Base-by-base conservation (phyloP, 2,329 filamentous ascomycete genomes). In the Fusarium sp. region DNA sequence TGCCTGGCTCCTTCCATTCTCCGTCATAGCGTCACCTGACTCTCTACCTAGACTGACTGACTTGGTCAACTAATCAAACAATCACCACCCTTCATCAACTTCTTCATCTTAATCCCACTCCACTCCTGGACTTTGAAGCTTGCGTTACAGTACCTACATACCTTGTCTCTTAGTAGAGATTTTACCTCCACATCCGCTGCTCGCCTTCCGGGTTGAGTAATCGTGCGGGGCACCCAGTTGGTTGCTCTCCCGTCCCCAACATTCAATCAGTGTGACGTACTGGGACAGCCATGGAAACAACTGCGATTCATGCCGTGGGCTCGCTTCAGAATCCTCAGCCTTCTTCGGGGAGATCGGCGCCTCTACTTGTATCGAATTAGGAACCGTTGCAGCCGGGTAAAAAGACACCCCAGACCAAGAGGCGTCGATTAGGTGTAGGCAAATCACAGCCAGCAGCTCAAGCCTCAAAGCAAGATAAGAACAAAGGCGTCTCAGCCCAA, bases 221-320 rank as follows among this genome's bases (percentile, higher is more conserved):
- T 31, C 32, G 15, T 31, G 55, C 31, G 55, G 56, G 33, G 49
- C 31, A 25, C 39, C 33, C 27, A 60, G 49, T 54, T 60, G 57
- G 55, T 55, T 44, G 43, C 57, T 55, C 55, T 60, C 55, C 56
- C 56, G 56, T 43, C 48, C 27, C 57, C 49, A 47, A 37, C 29
- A 41, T 44, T 33, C 32, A 49, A 54, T 43, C 56, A 55, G 55
- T 60, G 57, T 49, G 55, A 60, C 55, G 33, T 55, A 38, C 29
- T 47, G 5, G 33, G 19, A 47, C 31, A 53, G 44, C 37, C 29
- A 19, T 27, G 46, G 49, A 8, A 33, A 55, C 15, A 17, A 36
- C 13, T 48, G 37, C 17, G 36, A 60, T 29, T 29, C 14, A 31
- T 37, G 8, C 46, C 56, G 38, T 39, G 59, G 32, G 48, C 48